Base-by-base conservation (phyloP, 306 rosid genomes). In the Vigna reflexopilosa region DNA sequence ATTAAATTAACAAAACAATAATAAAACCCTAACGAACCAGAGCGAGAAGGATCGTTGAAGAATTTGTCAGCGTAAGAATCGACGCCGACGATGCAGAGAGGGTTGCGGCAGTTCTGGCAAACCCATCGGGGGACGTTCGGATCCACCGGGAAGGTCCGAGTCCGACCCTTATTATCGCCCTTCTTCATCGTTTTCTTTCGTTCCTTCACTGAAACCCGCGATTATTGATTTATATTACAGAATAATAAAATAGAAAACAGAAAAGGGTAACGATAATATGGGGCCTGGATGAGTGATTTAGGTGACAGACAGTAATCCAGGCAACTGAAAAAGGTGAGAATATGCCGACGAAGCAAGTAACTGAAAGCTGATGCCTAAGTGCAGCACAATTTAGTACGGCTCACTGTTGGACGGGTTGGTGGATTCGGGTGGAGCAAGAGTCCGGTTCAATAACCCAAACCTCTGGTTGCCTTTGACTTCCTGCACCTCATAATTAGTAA, bases 21-120 rank as follows among this genome's bases (percentile, higher is more conserved):
- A 51, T 19, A 52, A 76, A 82, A 76, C 55, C 74, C 82, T 65
- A 74, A 48, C 84, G 56, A 38, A 96, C 99, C 98, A 5, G 99
- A 90, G 66, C 99, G 93, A 81, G 91, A 88, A 47, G 90, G 77
- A 51, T 95, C 97, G 77, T 66, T 88, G 70, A 85, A 75, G 90
- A 91, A 95, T 71, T 91, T 91, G 15, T 95, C 99, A 45, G 96
- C 93, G 50, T 93, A 89, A 70, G 96, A 81, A 81, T 91, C 99
- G 74, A 92, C 97, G 85, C 97, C 98, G 76, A 91, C 86, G 83
- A 96, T 49, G 83, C 91, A 88, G 64, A 93, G 93, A 15, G 89
- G 64, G 80, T 89, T 88, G 75, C 90, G 97, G 84, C 98, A 96
- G 83, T 91, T 93, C 90, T 96, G 99, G 79, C 98, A 96, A 76